These are phyloP conservation scores for Ampelocalamus luodianensis DNA, from an alignment of 176 grass and related monocot genomes.

Conservation along the genomic window DNA sequence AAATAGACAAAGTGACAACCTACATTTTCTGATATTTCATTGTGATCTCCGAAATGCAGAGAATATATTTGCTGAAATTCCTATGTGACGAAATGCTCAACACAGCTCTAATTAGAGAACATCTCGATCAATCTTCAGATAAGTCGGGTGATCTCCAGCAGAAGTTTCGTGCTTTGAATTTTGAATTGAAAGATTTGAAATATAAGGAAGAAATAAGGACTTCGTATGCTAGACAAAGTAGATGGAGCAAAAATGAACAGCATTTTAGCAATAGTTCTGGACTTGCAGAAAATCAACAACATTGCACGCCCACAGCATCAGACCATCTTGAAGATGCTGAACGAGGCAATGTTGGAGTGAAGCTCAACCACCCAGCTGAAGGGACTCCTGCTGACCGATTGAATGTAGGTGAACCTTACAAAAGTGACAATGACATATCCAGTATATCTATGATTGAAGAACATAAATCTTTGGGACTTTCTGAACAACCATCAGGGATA, in stretches of 20 bases:
- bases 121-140: conserved; percentile 87
- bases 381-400: conserved; percentile 31
- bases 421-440: conserved; percentile 40
- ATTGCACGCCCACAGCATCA: conserved; percentile 27
- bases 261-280: conserved; percentile 45
- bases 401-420: conserved; percentile 37
- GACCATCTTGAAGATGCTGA: conserved; percentile 51
- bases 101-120: conserved; percentile 84
- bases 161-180: conserved; percentile 67
- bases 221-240: conserved; percentile 55
- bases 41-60: conserved; percentile 65
- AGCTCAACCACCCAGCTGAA: conserved; percentile 53
- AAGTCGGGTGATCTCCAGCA: conserved; percentile 85
- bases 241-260: conserved; percentile 55
- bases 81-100: conserved; percentile 94
- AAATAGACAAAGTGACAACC: conserved; percentile 35
- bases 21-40: conserved; percentile 44
- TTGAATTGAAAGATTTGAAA: conserved; percentile 85
- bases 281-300: conserved; percentile 50
- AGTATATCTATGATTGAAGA: conserved; percentile 40
- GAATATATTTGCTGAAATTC: conserved; percentile 88
- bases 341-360: conserved; percentile 50
- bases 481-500: conserved; percentile 40
- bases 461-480: conserved; percentile 46
- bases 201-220: conserved; percentile 61